These are phyloP conservation scores for Lasiodiplodia sp. DNA, from an alignment of 2,329 filamentous ascomycete genomes.

Conservation along the genomic window DNA sequence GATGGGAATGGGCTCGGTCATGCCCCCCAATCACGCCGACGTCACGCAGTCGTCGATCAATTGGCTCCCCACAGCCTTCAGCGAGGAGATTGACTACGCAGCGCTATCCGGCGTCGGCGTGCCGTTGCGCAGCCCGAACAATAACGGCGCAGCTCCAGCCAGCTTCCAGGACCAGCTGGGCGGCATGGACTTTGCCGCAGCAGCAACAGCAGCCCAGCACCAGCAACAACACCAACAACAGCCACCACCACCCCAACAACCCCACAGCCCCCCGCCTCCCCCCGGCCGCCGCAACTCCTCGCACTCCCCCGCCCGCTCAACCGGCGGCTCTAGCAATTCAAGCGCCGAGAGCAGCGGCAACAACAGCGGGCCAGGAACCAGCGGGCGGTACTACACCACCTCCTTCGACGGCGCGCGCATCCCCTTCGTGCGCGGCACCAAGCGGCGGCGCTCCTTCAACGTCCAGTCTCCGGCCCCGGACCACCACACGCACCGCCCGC, in stretches of 20 bases:
- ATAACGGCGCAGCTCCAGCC: neutral
- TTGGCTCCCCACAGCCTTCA: constrained; percentile 19
- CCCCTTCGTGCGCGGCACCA: constrained; percentile 20
- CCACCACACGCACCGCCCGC: neutral
- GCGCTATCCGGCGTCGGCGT: constrained; percentile 20
- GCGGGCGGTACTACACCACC: constrained; percentile 2
- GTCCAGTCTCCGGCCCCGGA: neutral
- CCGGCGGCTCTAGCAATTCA: constrained; percentile 9
- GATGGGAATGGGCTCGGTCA: neutral
- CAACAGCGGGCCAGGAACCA: neutral
- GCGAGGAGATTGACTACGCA: constrained; percentile 21
- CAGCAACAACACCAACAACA: no score
- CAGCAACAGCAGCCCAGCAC: no score
- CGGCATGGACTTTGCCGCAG: constrained; percentile 1
- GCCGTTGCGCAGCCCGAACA: constrained; percentile 1
- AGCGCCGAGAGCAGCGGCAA: neutral
- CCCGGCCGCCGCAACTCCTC: neutral
- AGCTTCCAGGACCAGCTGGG: neutral
- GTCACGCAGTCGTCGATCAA: constrained; percentile 10
- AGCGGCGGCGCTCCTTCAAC: constrained; percentile 11
- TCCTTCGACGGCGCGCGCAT: constrained; percentile 17
- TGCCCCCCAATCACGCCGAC: neutral
- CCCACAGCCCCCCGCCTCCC: neutral
- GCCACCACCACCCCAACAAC: neutral
- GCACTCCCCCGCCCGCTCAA: neutral